Base-by-base conservation (phyloP, 2,329 filamentous ascomycete species). In the Coleophoma crateriformis region DNA sequence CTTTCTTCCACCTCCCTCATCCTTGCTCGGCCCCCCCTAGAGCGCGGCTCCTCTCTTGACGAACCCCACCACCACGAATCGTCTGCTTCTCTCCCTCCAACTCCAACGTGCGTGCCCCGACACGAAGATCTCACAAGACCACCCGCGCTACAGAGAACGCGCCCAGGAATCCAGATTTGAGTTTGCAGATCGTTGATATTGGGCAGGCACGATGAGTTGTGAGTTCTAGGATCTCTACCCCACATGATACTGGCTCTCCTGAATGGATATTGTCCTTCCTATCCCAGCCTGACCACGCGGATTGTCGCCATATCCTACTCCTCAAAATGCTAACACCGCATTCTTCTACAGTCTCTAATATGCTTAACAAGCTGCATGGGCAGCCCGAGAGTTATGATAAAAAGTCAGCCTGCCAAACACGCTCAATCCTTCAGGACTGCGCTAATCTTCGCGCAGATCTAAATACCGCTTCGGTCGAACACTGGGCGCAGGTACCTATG, bases 381-480 rank as follows among this genome's bases (percentile, higher is more conserved):
- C 92, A 97, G 75, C 92, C 92, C 60, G 90, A 95, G 61, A 96
- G 90, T 75, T 99, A 99, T 76, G 94, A 97, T 68, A 96, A 95
- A 74, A 99, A 99, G 89, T 95, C 74, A 64, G 75, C 64, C 45
- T 35, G 48, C 53, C 43, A 49, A 41, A 51, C 41, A 33, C 37
- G 6, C 35, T 17, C 27, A 27, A 52, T 59, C 20, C 54, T 41
- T 8, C 14, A 32, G 10, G 41, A 41, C 32, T 41, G 39, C 50
- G 48, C 56, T 64, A 53, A 64, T 48, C 15, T 46, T 10, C 37
- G 19, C 48, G 48, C 67, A 94, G 88, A 71, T 76, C 88, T 55
- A 88, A 87, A 69, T 99, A 99, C 71, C 84, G 79, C 61, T 96
- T 99, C 70, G 94, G 94, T 63, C 84, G 87, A 68, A 97, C 92